These are phyloP conservation scores for Polygonum maritimum DNA, from an alignment of 148 eudicot species.

Conservation along the genomic window DNA sequence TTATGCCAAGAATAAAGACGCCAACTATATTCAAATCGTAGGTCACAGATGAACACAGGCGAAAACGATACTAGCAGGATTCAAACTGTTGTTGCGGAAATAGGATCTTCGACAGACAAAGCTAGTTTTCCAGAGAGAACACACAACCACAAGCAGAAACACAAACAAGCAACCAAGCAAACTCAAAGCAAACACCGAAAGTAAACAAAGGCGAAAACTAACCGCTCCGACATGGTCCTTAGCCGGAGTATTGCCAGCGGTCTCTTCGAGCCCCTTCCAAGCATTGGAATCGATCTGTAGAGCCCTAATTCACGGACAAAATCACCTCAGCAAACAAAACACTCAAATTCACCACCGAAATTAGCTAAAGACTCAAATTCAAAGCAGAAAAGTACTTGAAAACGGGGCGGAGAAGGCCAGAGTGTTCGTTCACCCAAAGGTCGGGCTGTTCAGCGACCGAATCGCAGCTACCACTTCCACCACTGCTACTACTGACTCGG, in stretches of 20 bases:
- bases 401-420: constrained; percentile 68
- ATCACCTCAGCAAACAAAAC: background rate
- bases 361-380: background rate
- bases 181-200: background rate
- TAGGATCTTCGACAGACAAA: too few species aligned
- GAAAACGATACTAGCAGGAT: too few species aligned
- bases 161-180: too few species aligned
- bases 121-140: too few species aligned
- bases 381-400: constrained; percentile 36
- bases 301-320: constrained; percentile 31
- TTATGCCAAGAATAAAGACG: background rate
- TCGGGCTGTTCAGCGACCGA: constrained; percentile 52
- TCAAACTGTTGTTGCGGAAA: too few species aligned
- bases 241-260: constrained; percentile 42
- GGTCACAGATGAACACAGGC: background rate
- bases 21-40: background rate
- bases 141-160: too few species aligned
- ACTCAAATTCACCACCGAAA: background rate
- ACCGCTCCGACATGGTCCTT: constrained; percentile 82
- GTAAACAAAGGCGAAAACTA: background rate
- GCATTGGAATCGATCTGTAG: constrained; percentile 59
- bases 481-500: constrained; percentile 30
- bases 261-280: constrained; percentile 85
- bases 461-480: constrained; percentile 36
- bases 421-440: constrained; percentile 56